A percentile compares a stretch with the other conserved stretches of the same genome.
Conservation (phyloP, 371 early-diverging fungal genomes). For the Umbelopsis sp. region DNA sequence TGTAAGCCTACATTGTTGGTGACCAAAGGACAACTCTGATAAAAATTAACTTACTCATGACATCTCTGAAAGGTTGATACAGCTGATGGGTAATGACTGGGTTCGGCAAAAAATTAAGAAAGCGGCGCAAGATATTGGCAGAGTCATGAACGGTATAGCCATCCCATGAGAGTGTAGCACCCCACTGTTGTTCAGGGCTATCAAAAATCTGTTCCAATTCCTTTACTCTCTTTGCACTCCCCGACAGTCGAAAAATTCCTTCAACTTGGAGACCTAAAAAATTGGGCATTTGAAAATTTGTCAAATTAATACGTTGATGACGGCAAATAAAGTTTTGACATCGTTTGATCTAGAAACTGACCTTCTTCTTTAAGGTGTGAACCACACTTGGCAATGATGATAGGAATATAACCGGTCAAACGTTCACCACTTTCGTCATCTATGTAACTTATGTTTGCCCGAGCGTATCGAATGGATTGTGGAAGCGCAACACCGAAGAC, state of each 20-base stretch:
- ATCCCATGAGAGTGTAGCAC: conserved; percentile 52
- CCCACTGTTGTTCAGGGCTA: conserved; percentile 48
- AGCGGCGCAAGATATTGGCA: conserved; percentile 57
- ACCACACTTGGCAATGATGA: conserved; percentile 57
- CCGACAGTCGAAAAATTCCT: conserved; percentile 36
- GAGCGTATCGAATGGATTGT: conserved; percentile 35
- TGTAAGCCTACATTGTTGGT: neutral
- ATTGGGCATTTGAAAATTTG: neutral
- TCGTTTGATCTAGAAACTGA: conserved; percentile 16
- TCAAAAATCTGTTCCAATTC: conserved; percentile 58
- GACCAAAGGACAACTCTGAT: no score
- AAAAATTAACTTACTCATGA: conserved; percentile 41
- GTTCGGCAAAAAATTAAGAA: conserved; percentile 55
- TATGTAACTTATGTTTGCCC: conserved; percentile 31
- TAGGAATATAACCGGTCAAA: conserved; percentile 48
- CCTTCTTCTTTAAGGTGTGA: conserved; percentile 53
- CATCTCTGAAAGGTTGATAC: conserved; percentile 50
- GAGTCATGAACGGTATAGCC: conserved; percentile 60
- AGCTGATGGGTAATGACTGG: conserved; percentile 54
- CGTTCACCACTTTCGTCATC: conserved; percentile 31
- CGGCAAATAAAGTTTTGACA: neutral
- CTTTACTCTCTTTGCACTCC: conserved; percentile 51
- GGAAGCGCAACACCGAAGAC: conserved; percentile 33
- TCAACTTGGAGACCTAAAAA: conserved; percentile 23
- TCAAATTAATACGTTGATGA: neutral